A percentile compares a stretch with the other conserved stretches of the same genome.
Conservation (phyloP, 2,329 filamentous ascomycete genomes). For the Colletotrichum sojae region DNA sequence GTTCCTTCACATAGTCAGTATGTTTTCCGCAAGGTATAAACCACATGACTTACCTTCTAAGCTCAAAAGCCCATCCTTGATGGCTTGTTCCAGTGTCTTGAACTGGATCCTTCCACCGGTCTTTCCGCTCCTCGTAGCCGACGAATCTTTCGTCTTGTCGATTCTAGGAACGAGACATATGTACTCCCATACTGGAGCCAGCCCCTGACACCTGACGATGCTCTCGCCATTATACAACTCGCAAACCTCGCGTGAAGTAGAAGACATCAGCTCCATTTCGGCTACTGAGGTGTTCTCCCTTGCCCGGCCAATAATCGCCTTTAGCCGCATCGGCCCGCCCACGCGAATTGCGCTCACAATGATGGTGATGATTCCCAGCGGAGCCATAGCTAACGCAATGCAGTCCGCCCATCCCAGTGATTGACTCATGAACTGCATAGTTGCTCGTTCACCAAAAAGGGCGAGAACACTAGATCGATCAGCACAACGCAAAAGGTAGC, state of each 20-base stretch:
- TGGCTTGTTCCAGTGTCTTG: too few species aligned
- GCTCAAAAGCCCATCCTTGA: too few species aligned
- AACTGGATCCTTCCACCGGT: too few species aligned
- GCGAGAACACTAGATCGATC: conserved; percentile 45
- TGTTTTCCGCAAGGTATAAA: too few species aligned
- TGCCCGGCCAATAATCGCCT: conserved; percentile 57
- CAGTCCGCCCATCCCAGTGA: conserved; percentile 48
- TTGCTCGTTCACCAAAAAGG: conserved; percentile 55
- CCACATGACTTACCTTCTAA: too few species aligned
- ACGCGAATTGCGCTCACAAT: conserved; percentile 51
- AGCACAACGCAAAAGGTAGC: too few species aligned
- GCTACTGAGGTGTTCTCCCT: conserved; percentile 51
- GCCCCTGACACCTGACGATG: not conserved
- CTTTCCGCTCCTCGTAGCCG: too few species aligned
- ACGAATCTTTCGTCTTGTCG: not conserved
- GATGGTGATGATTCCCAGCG: conserved; percentile 57
- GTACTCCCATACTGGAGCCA: not conserved
- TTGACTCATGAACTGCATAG: conserved; percentile 56
- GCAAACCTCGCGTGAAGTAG: conserved; percentile 55
- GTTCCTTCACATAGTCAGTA: too few species aligned
- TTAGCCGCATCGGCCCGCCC: conserved; percentile 48
- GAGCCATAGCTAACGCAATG: conserved; percentile 51
- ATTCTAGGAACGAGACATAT: conserved; percentile 1
- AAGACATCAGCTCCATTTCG: conserved; percentile 58
- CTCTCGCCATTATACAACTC: conserved; percentile 50